Evolutionary conservation across 2,329 filamentous ascomycete genomes (phyloP).

Genomic region (Helminthosporium solani): DNA sequence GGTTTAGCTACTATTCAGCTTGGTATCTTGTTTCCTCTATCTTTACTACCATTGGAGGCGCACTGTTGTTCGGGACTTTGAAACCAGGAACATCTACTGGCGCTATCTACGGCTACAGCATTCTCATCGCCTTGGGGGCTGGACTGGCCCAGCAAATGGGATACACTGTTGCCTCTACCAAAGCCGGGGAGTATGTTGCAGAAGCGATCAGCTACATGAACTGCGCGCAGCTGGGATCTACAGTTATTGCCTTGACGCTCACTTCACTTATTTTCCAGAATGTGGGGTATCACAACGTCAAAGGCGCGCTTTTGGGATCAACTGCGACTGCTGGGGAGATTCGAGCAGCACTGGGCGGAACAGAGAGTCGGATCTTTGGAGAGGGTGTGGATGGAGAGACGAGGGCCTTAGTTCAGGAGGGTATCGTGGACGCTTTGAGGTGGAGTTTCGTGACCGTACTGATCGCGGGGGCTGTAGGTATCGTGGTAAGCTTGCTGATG

Average conservation of each 20-base stretch:
- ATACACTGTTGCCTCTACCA: constrained; percentile 17
- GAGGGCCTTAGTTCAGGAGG: constrained; percentile 27
- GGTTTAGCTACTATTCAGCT: constrained; percentile 19
- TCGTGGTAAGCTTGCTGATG: constrained; percentile 23
- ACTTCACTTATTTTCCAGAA: constrained; percentile 30
- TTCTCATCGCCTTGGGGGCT: constrained; percentile 21
- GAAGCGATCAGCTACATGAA: constrained; percentile 25
- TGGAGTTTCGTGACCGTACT: constrained; percentile 36
- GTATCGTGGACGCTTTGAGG: constrained; percentile 37
- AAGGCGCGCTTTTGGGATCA: constrained; percentile 13
- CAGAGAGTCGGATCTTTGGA: constrained; percentile 18
- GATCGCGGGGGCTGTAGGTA: constrained; percentile 29
- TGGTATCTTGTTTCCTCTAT: constrained; percentile 33
- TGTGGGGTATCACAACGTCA: constrained; percentile 17
- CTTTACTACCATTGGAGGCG: constrained; percentile 39
- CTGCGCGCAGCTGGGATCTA: constrained; percentile 24
- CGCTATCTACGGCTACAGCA: constrained; percentile 22
- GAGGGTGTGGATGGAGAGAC: constrained; percentile 5
- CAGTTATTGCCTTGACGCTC: constrained; percentile 25
- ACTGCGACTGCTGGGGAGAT: constrained; percentile 14
- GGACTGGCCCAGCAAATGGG: constrained; percentile 19
- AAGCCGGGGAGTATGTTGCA: constrained; percentile 9
- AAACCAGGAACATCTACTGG: constrained; percentile 4
- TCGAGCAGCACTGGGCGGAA: constrained; percentile 17
- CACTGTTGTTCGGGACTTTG: constrained; percentile 30